phyloP scores from a whole-genome alignment of 495 filamentous ascomycete species.

The Aspergillus carlsbadensis region DNA sequence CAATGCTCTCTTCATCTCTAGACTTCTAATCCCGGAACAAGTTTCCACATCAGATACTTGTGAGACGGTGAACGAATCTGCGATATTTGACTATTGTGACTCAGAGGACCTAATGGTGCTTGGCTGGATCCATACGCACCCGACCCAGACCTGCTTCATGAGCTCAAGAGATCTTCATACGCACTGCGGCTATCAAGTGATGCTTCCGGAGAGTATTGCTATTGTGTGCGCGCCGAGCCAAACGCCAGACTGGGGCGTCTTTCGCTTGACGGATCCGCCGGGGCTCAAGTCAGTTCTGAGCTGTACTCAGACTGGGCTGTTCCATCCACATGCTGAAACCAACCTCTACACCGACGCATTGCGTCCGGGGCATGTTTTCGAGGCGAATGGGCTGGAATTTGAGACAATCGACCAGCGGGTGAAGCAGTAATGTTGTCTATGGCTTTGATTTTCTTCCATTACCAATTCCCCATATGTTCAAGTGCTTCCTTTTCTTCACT shows the following conservation, averaged over 20 bases:
- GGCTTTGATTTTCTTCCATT: constrained; percentile 2
- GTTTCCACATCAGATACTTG: constrained; percentile 87
- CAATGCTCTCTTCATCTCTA: constrained; percentile 88
- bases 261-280: constrained; percentile 89
- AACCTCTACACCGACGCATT: constrained; percentile 85
- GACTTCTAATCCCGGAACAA: constrained; percentile 88
- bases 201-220: constrained; percentile 92
- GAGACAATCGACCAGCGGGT: constrained; percentile 76
- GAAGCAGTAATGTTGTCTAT: constrained; percentile 16
- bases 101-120: constrained; percentile 81
- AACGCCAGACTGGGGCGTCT: constrained; percentile 83
- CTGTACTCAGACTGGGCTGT: constrained; percentile 73
- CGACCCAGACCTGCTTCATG: constrained; percentile 97
- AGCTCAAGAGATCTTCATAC: constrained; percentile 92
- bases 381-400: constrained; percentile 70
- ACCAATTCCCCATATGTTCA: neutral
- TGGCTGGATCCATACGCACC: constrained; percentile 98
- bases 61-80: constrained; percentile 82
- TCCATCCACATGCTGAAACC: constrained; percentile 73
- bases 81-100: constrained; percentile 84
- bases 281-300: constrained; percentile 76
- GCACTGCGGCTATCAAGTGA: constrained; percentile 87
- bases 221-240: constrained; percentile 92
- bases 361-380: constrained; percentile 81
- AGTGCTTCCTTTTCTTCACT: neutral